phyloP scores from a whole-genome alignment of 1,139 yeast genomes.

The Nakaseomyces uthaithaninus region DNA sequence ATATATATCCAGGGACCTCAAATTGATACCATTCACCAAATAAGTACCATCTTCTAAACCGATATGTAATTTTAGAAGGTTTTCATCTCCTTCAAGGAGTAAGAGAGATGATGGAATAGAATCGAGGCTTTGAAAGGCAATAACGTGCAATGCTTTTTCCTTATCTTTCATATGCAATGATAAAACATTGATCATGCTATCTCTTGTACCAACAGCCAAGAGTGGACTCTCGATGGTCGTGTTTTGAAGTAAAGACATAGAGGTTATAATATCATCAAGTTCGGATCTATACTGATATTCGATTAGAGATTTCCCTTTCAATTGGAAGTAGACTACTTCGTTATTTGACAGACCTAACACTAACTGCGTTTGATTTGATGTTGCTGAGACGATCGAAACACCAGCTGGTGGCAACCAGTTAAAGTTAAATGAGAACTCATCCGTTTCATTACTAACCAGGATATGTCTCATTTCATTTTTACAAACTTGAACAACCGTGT shows the following conservation, averaged over 20 bases:
- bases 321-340: slow-evolving; percentile 78
- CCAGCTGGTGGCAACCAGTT: slow-evolving; percentile 90
- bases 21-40: slow-evolving; percentile 52
- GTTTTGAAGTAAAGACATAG: slow-evolving; percentile 45
- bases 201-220: slow-evolving; percentile 64
- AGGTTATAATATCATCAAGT: slow-evolving; percentile 44
- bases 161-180: slow-evolving; percentile 45
- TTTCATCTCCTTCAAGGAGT: slow-evolving; percentile 23
- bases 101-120: slow-evolving; percentile 46
- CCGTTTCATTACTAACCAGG: slow-evolving; percentile 28
- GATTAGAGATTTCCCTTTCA: slow-evolving; percentile 44
- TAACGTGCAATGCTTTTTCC: slow-evolving; percentile 52
- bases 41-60: slow-evolving; percentile 82
- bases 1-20: slow-evolving; percentile 20
- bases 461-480: slow-evolving; percentile 66
- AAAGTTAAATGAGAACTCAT: slow-evolving; percentile 25
- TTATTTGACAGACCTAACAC: slow-evolving; percentile 63
- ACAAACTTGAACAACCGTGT: slow-evolving; percentile 66
- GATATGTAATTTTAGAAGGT: slow-evolving; percentile 46
- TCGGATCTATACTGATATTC: slow-evolving; percentile 63
- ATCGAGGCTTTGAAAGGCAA: slow-evolving; percentile 62
- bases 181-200: slow-evolving; percentile 60
- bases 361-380: slow-evolving; percentile 61
- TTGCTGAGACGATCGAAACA: slow-evolving; percentile 49
- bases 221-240: slow-evolving; percentile 43